phyloP scores from a whole-genome alignment of 2,329 filamentous ascomycete species.

The Alternaria alternata region DNA sequence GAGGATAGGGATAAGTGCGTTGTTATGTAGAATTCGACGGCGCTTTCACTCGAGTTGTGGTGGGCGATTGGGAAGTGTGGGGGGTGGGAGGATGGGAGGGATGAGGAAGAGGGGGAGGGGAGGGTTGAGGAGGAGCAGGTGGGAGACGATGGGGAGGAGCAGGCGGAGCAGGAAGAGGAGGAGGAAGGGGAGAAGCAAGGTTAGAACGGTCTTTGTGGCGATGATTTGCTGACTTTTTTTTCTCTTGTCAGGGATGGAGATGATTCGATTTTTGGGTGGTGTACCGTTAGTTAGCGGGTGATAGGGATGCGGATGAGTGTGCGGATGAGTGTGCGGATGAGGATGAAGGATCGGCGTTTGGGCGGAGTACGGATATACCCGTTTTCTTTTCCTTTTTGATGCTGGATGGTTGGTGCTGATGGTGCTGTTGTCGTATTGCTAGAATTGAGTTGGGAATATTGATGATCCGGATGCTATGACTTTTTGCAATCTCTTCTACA shows the following conservation, averaged over 20 bases:
- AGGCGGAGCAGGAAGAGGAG: too few relatives aligned
- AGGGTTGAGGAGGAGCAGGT: too few relatives aligned
- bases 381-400: not conserved
- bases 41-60: not conserved
- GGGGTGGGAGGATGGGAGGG: not conserved
- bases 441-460: not conserved
- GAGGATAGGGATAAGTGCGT: constrained; percentile 46
- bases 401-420: too few relatives aligned
- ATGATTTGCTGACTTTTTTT: not conserved
- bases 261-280: not conserved
- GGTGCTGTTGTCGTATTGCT: not conserved
- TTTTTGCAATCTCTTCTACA: too few relatives aligned
- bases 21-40: constrained; percentile 38
- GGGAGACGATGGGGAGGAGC: too few relatives aligned
- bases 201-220: not conserved
- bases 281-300: not conserved
- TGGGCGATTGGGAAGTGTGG: not conserved
- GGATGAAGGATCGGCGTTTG: not conserved
- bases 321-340: not conserved
- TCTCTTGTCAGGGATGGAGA: not conserved
- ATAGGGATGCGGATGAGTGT: not conserved
- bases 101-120: too few relatives aligned
- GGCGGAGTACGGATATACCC: not conserved
- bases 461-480: too few relatives aligned
- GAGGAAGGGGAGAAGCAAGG: too few relatives aligned